Evolutionary conservation across 1,284 basidiomycete genomes (phyloP).

Genomic region (Gymnopus androsaceus): DNA sequence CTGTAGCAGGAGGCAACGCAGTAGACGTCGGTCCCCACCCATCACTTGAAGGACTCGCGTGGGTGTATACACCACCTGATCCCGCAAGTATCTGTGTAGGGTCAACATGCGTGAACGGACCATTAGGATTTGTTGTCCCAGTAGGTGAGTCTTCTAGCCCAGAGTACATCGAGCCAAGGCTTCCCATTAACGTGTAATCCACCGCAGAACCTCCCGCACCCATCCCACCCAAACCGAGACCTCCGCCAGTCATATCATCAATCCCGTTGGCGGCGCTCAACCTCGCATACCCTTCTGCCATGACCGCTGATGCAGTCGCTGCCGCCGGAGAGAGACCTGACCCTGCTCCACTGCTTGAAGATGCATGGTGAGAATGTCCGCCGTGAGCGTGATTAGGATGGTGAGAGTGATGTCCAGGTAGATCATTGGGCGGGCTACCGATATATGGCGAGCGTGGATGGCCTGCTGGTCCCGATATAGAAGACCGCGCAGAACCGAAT

Average conservation of each 20-base stretch:
- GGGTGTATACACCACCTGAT: constrained; percentile 46
- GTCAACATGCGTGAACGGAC: constrained; percentile 83
- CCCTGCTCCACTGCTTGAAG: neutral
- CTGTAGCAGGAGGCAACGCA: constrained; percentile 43
- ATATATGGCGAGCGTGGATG: constrained; percentile 7
- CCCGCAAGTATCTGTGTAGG: constrained; percentile 77
- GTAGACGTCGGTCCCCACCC: constrained; percentile 50
- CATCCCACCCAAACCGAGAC: constrained; percentile 1
- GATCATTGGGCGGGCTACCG: constrained; percentile 1
- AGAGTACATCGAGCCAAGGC: constrained; percentile 50
- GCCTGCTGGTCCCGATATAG: neutral
- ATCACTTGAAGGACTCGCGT: constrained; percentile 79
- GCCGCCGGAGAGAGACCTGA: constrained; percentile 61
- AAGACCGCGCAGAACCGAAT: constrained; percentile 20
- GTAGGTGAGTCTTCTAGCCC: constrained; percentile 43
- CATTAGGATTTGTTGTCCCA: constrained; percentile 33
- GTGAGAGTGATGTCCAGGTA: constrained; percentile 10
- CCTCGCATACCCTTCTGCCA: constrained; percentile 70
- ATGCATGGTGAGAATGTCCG: constrained; percentile 3
- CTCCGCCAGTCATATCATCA: constrained; percentile 46
- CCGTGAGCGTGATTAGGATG: neutral
- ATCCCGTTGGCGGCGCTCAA: constrained; percentile 54
- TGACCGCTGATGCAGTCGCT: constrained; percentile 59
- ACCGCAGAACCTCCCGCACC: constrained; percentile 29
- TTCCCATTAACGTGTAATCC: constrained; percentile 64